phyloP scores from a whole-genome alignment of 108 stramenopile species.

The Cyclotella atomus region DNA sequence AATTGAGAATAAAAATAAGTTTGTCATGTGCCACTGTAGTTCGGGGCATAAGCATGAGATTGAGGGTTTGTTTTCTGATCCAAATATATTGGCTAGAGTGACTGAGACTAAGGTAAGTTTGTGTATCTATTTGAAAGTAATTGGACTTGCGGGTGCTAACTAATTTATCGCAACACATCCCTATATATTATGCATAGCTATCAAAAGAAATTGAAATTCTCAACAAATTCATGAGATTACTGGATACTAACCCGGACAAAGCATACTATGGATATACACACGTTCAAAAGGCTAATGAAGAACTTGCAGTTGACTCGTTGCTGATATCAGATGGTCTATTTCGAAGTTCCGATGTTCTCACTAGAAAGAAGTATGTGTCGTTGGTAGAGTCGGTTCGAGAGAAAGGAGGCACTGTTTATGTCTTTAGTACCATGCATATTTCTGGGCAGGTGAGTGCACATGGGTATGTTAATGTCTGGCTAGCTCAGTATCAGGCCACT shows the following conservation, averaged over 20 bases:
- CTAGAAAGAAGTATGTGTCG: constrained; percentile 78
- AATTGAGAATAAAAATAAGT: constrained; percentile 92
- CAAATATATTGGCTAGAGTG: constrained; percentile 77
- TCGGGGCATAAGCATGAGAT: constrained; percentile 96
- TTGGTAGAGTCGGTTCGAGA: constrained; percentile 91
- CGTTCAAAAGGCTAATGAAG: constrained; percentile 84
- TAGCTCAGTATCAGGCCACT: not conserved
- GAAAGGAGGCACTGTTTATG: constrained; percentile 85
- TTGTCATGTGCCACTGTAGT: constrained; percentile 90
- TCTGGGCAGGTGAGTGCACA: constrained; percentile 63
- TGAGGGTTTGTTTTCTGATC: constrained; percentile 92
- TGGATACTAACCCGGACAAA: constrained; percentile 89
- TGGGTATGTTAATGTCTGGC: not conserved
- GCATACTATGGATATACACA: constrained; percentile 94
- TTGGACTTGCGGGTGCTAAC: not conserved
- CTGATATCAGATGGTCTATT: constrained; percentile 95
- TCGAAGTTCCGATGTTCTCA: constrained; percentile 78
- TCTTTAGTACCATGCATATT: constrained; percentile 92
- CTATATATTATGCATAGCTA: constrained; percentile 25
- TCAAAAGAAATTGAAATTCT: constrained; percentile 91
- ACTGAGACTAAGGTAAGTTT: constrained; percentile 84
- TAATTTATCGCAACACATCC: not conserved
- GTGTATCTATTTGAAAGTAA: no score
- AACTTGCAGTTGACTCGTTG: constrained; percentile 90
- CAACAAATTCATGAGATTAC: constrained; percentile 90